phyloP scores from a whole-genome alignment of 2,329 filamentous ascomycete species.

The Diaporthe longicolla region DNA sequence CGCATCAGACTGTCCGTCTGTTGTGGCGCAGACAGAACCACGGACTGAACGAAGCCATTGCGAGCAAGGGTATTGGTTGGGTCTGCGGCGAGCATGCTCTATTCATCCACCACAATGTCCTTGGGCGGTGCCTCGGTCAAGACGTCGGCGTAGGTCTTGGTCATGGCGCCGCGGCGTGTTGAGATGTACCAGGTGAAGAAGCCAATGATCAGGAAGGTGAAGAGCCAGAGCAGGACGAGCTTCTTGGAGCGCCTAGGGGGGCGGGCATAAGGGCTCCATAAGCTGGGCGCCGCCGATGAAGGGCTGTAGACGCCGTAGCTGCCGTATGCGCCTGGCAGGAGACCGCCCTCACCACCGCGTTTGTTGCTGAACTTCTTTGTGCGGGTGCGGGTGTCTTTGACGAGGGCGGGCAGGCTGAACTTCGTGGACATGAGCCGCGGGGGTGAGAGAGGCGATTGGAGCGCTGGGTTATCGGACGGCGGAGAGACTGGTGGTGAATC shows the following conservation, averaged over 20 bases:
- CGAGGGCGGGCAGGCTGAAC: conserved; percentile 40
- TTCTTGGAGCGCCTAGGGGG: conserved; percentile 40
- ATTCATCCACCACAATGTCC: conserved; percentile 30
- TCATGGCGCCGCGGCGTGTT: conserved; percentile 14
- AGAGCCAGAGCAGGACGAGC: conserved; percentile 40
- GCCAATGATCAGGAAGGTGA: conserved; percentile 34
- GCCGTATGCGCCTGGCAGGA: conserved; percentile 32
- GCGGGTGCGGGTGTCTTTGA: conserved; percentile 42
- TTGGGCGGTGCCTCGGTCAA: conserved; percentile 33
- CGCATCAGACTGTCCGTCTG: background rate
- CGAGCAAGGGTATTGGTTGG: background rate
- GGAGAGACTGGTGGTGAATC: background rate
- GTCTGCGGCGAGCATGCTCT: background rate
- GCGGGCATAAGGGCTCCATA: conserved; percentile 41
- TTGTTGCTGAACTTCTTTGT: conserved; percentile 37
- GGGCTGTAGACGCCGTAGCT: conserved; percentile 17
- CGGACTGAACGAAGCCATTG: background rate
- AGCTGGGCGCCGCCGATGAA: conserved; percentile 22
- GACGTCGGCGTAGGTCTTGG: conserved; percentile 37
- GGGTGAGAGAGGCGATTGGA: conserved; percentile 1
- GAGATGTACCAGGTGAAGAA: conserved; percentile 40
- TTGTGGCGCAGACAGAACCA: background rate
- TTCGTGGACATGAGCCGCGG: conserved; percentile 38
- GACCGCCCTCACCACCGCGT: conserved; percentile 9
- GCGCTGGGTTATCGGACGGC: background rate